Evolutionary conservation across 169 alveolate genomes (phyloP), one percentile per base, ranked within the genome.

Genomic region (Plasmodium billcollinsi): DNA sequence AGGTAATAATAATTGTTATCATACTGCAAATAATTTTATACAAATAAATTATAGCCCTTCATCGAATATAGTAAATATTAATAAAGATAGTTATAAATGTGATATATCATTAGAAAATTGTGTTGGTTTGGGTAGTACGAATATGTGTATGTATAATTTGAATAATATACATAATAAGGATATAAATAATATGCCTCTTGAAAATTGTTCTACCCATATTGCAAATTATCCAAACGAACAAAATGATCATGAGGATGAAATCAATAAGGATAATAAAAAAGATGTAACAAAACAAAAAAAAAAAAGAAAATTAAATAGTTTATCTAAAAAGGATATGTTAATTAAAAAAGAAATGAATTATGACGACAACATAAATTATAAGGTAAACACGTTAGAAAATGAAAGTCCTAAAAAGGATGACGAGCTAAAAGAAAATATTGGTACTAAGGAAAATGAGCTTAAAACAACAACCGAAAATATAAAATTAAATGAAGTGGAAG

Each of bases 151-250:
- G 43, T 4, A 33, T 33, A 33, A 33, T 33, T 4, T 33, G 63
- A 21, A 54, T 54, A 54, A 70, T 24, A 45, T 14, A 11, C 15
- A 9, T 26, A 78, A 58, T 15, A 78, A 78, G 9, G 26, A 47
- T n/a, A 12, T 26, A 9, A 78, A 78, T 58, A 65, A 66, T 56
- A 15, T 56, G 6, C 4, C 29, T n/a, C 2, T 15, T 56, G 20
- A 6, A n/a, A n/a, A 56, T 2, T 56, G 6, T 33, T 4, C 7
- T 0, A 4, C 15, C 20, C 15, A 56, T 15, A 56, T 56, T 56
- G 65, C 9, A 56, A 56, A 0, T 4, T 8, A n/a, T n/a, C 20
- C 15, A n/a, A 56, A 56, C 3, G 21, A 15, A 12, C 14, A n/a
- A 52, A 52, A 56, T 56, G 29, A 2, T n/a, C 1, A 12, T 56